Conservation (phyloP, 2,329 filamentous ascomycete genomes). For the Exophiala oligosperma region DNA sequence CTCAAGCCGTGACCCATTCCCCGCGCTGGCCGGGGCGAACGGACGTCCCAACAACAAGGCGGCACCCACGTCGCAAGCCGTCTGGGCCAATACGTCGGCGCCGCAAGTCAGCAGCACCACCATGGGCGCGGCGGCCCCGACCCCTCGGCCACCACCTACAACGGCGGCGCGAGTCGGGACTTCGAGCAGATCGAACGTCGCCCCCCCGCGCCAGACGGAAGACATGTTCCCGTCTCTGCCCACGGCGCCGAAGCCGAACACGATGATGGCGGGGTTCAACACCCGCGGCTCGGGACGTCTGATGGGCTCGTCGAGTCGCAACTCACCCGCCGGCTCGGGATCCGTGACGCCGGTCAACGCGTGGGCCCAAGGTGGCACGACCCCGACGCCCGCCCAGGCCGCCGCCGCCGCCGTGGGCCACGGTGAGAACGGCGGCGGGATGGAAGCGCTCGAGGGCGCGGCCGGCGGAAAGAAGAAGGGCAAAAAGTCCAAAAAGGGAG, state of each 20-base stretch:
- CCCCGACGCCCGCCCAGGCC: slow-evolving; percentile 24
- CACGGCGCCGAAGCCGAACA: slow-evolving; percentile 67
- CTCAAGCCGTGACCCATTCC: slow-evolving; percentile 46
- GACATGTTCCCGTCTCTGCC: slow-evolving; percentile 84
- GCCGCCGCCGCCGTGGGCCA: slow-evolving; percentile 12
- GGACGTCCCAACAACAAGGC: slow-evolving; percentile 30
- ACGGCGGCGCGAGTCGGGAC: slow-evolving; percentile 15
- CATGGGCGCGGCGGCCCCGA: slow-evolving; percentile 18
- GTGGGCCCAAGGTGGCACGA: slow-evolving; percentile 36
- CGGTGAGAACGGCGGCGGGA: slow-evolving; percentile 27
- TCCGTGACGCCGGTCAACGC: slow-evolving; percentile 35
- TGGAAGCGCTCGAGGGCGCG: slow-evolving; percentile 16
- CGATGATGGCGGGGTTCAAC: slow-evolving; percentile 46
- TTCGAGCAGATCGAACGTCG: slow-evolving; percentile 18
- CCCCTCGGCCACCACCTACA: slow-evolving; percentile 18
- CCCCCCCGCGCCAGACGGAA: slow-evolving; percentile 35
- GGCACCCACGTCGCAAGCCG: slow-evolving; percentile 10
- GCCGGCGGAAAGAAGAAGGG: slow-evolving; percentile 28
- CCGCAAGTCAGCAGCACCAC: slow-evolving; percentile 29
- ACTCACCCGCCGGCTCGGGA: slow-evolving; percentile 32
- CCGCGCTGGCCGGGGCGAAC: slow-evolving; percentile 40
- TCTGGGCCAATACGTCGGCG: slow-evolving; percentile 24
- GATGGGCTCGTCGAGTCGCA: slow-evolving; percentile 31
- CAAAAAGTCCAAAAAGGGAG: slow-evolving; percentile 42
- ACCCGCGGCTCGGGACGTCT: slow-evolving; percentile 49